These are phyloP conservation scores for Saxophila tyrrhenica DNA, from an alignment of 495 filamentous ascomycete species.

Conservation along the genomic window DNA sequence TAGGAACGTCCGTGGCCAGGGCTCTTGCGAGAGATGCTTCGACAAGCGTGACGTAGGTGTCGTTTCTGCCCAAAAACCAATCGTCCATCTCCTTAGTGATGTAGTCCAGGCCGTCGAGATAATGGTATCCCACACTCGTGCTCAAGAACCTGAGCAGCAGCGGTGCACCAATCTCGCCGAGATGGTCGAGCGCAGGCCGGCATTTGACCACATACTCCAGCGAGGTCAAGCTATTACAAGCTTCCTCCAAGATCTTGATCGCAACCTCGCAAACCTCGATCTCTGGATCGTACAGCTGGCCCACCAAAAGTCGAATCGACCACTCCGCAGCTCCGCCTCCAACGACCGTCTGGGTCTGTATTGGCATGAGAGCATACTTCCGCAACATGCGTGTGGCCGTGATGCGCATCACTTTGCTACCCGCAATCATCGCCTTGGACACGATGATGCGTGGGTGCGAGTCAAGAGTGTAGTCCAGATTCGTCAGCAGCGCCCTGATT, in stretches of 20 bases:
- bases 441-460: conserved; percentile 86
- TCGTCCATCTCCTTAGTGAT: conserved; percentile 99
- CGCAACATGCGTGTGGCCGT: conserved; percentile 71
- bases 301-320: conserved; percentile 93
- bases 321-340: conserved; percentile 52
- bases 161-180: conserved; percentile 93
- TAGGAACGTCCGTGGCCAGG: conserved; percentile 45
- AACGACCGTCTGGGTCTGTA: conserved; percentile 17
- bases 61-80: conserved; percentile 94
- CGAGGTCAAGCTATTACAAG: conserved; percentile 79
- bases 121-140: conserved; percentile 93
- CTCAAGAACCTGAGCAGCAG: conserved; percentile 86
- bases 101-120: conserved; percentile 91
- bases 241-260: conserved; percentile 93
- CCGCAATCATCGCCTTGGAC: conserved; percentile 83
- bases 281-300: conserved; percentile 93
- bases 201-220: conserved; percentile 95
- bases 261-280: conserved; percentile 91
- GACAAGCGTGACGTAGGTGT: conserved; percentile 85
- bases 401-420: conserved; percentile 82
- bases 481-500: conserved; percentile 70
- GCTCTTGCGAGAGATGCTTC: conserved; percentile 90
- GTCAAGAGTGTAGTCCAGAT: conserved; percentile 81
- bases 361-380: conserved; percentile 56
- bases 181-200: conserved; percentile 86